These are phyloP conservation scores for Phytophthora fragariae DNA, from an alignment of 352 stramenopile species.

Conservation along the genomic window DNA sequence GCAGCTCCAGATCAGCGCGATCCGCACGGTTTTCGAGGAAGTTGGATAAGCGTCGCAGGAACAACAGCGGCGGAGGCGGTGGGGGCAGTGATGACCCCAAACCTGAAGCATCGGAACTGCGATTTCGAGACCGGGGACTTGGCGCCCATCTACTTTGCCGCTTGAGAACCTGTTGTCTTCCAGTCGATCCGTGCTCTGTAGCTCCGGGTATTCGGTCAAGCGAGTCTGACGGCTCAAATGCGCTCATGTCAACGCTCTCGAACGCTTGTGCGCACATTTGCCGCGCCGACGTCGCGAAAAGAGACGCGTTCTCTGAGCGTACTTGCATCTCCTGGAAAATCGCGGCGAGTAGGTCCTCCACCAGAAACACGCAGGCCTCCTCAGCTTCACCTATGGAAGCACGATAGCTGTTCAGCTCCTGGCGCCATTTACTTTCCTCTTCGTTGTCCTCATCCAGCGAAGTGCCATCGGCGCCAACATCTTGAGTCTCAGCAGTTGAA, in stretches of 20 bases:
- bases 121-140: neutral
- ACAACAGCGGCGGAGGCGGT: constrained; percentile 15
- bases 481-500: constrained; percentile 1
- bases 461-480: constrained; percentile 3
- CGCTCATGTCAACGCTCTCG: constrained; percentile 34
- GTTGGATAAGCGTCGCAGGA: constrained; percentile 28
- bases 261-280: constrained; percentile 39
- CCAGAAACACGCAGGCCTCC: constrained; percentile 39
- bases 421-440: constrained; percentile 14
- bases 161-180: constrained; percentile 30
- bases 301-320: constrained; percentile 35
- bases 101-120: neutral
- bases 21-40: constrained; percentile 24
- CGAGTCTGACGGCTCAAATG: constrained; percentile 25
- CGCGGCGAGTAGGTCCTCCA: constrained; percentile 46
- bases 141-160: constrained; percentile 12
- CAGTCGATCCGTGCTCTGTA: neutral
- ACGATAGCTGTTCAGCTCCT: constrained; percentile 16
- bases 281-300: constrained; percentile 32
- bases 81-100: neutral
- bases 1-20: constrained; percentile 20
- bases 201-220: constrained; percentile 30
- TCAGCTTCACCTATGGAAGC: constrained; percentile 43
- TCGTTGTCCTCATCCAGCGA: constrained; percentile 10
- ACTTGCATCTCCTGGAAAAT: constrained; percentile 63